Evolutionary conservation across 228 moss, liverwort and hornwort species (phyloP).

Genomic region (Sphagnum fallax): DNA sequence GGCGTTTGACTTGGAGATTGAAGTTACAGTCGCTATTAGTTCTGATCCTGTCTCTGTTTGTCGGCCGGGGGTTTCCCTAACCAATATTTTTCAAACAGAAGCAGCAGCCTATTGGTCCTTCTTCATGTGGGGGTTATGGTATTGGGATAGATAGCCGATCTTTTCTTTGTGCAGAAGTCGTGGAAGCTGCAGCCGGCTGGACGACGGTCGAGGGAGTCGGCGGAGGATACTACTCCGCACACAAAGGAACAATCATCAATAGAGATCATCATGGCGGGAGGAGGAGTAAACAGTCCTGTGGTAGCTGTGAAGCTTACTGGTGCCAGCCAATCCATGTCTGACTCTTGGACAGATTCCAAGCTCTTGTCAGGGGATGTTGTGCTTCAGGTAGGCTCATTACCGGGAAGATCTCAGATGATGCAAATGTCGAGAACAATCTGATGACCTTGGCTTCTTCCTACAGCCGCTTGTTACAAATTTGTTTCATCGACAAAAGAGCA

Average conservation of each 20-base stretch:
- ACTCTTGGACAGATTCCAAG: slow-evolving; percentile 30
- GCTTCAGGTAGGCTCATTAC: slow-evolving; percentile 31
- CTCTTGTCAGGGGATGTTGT: slow-evolving; percentile 49
- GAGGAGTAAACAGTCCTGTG: slow-evolving; percentile 15
- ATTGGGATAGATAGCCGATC: no score
- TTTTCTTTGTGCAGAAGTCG: no score
- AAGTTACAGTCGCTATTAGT: no score
- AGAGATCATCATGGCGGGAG: slow-evolving; percentile 23
- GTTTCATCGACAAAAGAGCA: not conserved
- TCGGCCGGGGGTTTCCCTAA: no score
- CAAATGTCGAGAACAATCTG: not conserved
- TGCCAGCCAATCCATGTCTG: slow-evolving; percentile 20
- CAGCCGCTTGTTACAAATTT: not conserved
- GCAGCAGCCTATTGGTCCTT: no score
- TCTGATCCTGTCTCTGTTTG: no score
- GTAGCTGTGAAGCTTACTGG: slow-evolving; percentile 30
- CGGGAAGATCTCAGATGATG: not conserved
- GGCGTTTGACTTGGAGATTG: no score
- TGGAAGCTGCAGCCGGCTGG: no score
- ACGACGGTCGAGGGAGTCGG: no score
- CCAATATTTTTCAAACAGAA: no score
- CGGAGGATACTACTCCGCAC: no score
- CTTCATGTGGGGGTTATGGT: no score
- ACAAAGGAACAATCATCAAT: not conserved
- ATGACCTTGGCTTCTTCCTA: not conserved